Evolutionary conservation across 306 rosid genomes (phyloP).

Genomic region (Castanopsis chinensis): DNA sequence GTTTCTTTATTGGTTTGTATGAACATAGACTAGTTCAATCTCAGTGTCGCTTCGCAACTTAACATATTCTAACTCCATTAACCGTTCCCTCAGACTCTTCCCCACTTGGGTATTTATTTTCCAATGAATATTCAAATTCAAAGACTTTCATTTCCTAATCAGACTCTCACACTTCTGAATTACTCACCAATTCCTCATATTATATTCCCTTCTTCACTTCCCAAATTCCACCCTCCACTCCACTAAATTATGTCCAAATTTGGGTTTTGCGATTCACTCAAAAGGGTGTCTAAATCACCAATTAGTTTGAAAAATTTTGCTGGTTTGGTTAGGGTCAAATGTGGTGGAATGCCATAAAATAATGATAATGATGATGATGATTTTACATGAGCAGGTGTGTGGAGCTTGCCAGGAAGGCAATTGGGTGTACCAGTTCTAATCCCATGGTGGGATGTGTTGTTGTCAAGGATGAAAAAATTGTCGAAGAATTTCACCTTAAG

Average conservation of each 20-base stretch:
- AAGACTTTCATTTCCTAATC: constrained; percentile 19
- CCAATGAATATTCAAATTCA: constrained; percentile 40
- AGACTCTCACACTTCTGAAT: neutral
- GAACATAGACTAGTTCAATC: too few species aligned
- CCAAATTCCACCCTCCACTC: neutral
- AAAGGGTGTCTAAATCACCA: constrained; percentile 20
- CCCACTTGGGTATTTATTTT: neutral
- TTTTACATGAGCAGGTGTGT: constrained; percentile 75
- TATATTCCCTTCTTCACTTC: constrained; percentile 4
- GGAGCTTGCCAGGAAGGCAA: constrained; percentile 69
- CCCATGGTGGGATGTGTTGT: constrained; percentile 92
- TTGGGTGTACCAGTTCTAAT: constrained; percentile 84
- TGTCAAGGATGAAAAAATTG: constrained; percentile 69
- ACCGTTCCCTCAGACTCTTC: too few species aligned
- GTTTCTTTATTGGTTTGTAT: too few species aligned
- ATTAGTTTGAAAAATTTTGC: neutral
- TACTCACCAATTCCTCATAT: constrained; percentile 14
- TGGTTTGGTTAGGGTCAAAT: constrained; percentile 18
- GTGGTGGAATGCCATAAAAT: constrained; percentile 21
- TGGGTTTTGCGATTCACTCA: constrained; percentile 25
- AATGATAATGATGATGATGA: constrained; percentile 51
- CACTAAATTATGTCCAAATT: constrained; percentile 8
- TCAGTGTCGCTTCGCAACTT: too few species aligned
- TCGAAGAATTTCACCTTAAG: constrained; percentile 89
- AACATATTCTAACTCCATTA: too few species aligned